Base-by-base conservation (phyloP, 306 rosid genomes). In the Prunus padus region DNA sequence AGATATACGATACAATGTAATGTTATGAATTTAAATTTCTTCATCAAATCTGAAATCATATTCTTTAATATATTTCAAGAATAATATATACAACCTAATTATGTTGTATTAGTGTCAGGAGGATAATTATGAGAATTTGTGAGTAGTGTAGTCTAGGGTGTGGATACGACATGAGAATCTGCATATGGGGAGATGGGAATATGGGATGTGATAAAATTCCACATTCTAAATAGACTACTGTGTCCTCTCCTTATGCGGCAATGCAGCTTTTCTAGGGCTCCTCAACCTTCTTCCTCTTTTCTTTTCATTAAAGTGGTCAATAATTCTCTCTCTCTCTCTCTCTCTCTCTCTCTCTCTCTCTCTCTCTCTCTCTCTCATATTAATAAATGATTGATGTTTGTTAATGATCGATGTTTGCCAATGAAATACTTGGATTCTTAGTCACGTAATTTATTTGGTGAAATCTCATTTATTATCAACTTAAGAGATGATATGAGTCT, bases 191-290 rank as follows among this genome's bases (percentile, higher is more conserved):
- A 46, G 4, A 47, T 73, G 72, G 45, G 64, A 67, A 56, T 73
- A 70, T 57, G 82, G 64, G 71, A 55, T 74, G 86, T 54, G 86
- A 77, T 81, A 49, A 80, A 76, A 85, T 68, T 81, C 86, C 87
- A 84, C 87, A 82, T 86, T 87, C 85, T 80, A 67, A 31, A 77
- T 80, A 86, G 91, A 52, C 55, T 7, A 63, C 3, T 91, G 95
- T 86, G 95, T 88, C 97, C 55, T 77, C 97, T 80, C 88, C 87
- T 89, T 85, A 77, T 51, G 76, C 85, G 80, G 81, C 92, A 82
- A 63, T 23, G 14, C 91, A 83, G 82, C 87, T 85, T 88, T 85
- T 49, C 52, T 68, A 51, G 77, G 78, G 69, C 76, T 73, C 64
- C 72, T 54, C 52, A 65, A 62, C 76, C 54, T 65, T 61, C 65